Evolutionary conservation across 805 yeast species (phyloP), one percentile per base, ranked within the genome.

Genomic region (Scheffersomyces ergatensis): DNA sequence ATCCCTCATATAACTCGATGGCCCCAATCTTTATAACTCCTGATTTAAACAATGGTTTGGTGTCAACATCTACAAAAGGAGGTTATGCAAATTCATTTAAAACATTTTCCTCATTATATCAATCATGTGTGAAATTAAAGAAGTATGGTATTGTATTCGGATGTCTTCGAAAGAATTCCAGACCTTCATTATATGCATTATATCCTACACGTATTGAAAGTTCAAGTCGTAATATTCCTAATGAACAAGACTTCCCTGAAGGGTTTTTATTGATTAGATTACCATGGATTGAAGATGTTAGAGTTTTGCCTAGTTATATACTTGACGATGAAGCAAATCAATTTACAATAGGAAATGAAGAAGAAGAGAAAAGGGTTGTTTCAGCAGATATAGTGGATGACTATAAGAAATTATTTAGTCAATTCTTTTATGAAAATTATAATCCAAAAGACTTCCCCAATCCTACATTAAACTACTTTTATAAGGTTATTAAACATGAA

Each of bases 121-220:
- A 78, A 42, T 72, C 82, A 2, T 62, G 93, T 61, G 55, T 63
- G 4, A 70, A 70, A 35, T 65, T 73, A 31, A 53, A 70, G 2
- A 76, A 76, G 50, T 80, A 75, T 51, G 93, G 86, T 0, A 62
- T 92, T 6, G 75, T 85, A 3, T 88, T 89, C 81, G 92, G 95
- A 1, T 78, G 80, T 50, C 50, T 72, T 5, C 75, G 82, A 42
- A 63, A 59, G 34, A 72, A 72, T 37, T 58, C 86, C 0, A 55
- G 71, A 25, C 93, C 96, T 0, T 45, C 63, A 3, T 45, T 85
- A 33, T 81, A 73, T 51, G 78, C 83, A 1, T 50, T 89, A 42
- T 65, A 80, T 25, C 85, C 95, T 0, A 76, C 85, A 0, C 50
- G 53, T 45, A 31, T 51, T 12, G 43, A 34, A 14, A 46, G 40